Percentiles rank a stretch among this genome's conserved stretches.
phyloP scores from a whole-genome alignment of 352 stramenopile genomes.

The Phytopythium kandeliae region DNA sequence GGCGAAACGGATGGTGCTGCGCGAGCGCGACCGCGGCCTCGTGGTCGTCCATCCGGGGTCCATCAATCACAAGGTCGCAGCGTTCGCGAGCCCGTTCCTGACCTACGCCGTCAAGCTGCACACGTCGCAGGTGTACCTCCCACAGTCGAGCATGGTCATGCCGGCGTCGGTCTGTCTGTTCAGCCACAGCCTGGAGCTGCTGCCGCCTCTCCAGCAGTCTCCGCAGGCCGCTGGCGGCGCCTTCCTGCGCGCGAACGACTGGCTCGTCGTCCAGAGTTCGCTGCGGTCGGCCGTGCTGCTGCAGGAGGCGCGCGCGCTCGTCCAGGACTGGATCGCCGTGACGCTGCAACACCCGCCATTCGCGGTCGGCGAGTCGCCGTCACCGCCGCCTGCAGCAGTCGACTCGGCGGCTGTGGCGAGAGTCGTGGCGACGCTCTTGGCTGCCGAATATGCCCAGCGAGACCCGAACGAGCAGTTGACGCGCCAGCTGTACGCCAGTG shows the following conservation, averaged over 20 bases:
- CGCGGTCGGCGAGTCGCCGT: background rate
- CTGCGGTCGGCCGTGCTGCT: conserved; percentile 49
- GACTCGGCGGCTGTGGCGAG: conserved; percentile 15
- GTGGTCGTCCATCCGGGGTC: conserved; percentile 68
- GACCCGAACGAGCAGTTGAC: conserved; percentile 45
- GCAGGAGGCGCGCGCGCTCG: conserved; percentile 30
- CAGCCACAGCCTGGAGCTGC: conserved; percentile 49
- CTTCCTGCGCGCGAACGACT: conserved; percentile 62
- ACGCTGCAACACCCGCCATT: conserved; percentile 35
- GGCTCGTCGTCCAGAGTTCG: conserved; percentile 55
- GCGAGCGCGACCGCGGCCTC: conserved; percentile 35
- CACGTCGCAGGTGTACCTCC: conserved; percentile 80
- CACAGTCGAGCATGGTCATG: conserved; percentile 57
- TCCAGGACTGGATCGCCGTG: conserved; percentile 24
- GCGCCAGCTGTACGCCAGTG: conserved; percentile 19
- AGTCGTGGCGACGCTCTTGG: conserved; percentile 30
- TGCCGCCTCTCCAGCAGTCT: conserved; percentile 38
- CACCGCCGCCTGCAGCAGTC: background rate
- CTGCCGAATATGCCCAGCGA: conserved; percentile 38
- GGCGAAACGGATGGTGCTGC: conserved; percentile 24
- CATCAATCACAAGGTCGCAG: conserved; percentile 60
- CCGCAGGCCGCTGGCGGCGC: conserved; percentile 12
- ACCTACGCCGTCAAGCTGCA: conserved; percentile 79
- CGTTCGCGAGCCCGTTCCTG: conserved; percentile 56
- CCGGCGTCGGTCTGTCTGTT: conserved; percentile 64